Base-by-base conservation (phyloP, 108 stramenopile species). In the Fragilaria crotonensis region DNA sequence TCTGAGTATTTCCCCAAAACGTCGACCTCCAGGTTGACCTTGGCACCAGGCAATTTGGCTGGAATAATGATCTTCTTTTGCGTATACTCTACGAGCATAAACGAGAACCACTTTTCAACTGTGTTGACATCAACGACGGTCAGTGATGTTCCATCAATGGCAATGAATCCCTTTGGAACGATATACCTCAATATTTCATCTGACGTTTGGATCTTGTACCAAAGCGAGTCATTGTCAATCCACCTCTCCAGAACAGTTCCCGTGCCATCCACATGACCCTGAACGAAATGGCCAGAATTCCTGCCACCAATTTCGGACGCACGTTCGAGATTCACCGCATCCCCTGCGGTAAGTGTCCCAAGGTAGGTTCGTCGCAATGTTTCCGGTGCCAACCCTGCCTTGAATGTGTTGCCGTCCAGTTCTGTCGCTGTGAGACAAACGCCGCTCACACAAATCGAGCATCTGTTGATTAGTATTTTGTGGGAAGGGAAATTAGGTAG, bases 51-150 rank as follows among this genome's bases (percentile, higher is more conserved):
- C 27, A 45, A 46, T 63, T 94, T 94, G 26, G 31, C 27, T 0
- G 95, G 94, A 14, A 98, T 64, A 27, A 94, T 78, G 50, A 98
- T 94, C 48, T 89, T 77, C 79, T n/a, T 85, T 71, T 99, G 98
- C 0, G 98, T 99, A 68, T 98, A 96, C 51, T 94, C 91, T n/a
- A 99, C 84, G 60, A 99, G 76, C 98, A 99, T 99, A 77, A 99
- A 94, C 4, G 91, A 91, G 63, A 99, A 99, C 80, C 89, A 93
- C 29, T 78, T 60, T 25, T 79, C 81, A 20, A 60, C 66, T 4
- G 26, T 62, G 29, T 73, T 62, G 20, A 70, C 80, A 32, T 95
- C 79, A 11, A 94, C 93, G 3, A 99, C 95, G 7, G 98, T 99
- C 59, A 99, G 71, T 20, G 81, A 84, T 0, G 96, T 95, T 14